These are phyloP conservation scores for Phoma sp. DNA, from an alignment of 2,329 filamentous ascomycete genomes.

Conservation along the genomic window DNA sequence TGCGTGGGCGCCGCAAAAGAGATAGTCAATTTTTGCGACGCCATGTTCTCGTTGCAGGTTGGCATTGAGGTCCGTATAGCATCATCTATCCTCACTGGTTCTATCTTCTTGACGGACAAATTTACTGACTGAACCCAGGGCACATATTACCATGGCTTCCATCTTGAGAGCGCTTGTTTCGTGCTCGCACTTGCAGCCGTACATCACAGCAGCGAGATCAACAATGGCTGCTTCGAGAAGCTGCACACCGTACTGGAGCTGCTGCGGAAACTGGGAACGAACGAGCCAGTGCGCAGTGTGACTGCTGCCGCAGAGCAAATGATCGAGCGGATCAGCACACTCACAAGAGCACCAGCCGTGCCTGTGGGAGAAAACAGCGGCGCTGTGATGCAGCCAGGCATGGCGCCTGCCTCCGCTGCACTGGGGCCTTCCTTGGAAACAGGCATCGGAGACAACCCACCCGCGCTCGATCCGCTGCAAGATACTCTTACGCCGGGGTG, in stretches of 20 bases:
- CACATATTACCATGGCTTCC: constrained; percentile 6
- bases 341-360: neutral
- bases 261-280: neutral
- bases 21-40: constrained; percentile 5
- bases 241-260: constrained; percentile 1
- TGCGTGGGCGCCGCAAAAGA: neutral
- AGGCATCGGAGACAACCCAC: no score
- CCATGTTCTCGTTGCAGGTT: constrained; percentile 7
- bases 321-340: constrained; percentile 1
- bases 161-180: constrained; percentile 14
- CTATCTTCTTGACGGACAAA: neutral
- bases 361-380: no score
- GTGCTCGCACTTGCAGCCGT: constrained; percentile 9
- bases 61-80: neutral
- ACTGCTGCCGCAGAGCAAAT: constrained; percentile 11
- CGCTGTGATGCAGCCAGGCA: no score
- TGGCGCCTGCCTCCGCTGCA: no score
- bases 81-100: no score
- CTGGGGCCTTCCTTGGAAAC: neutral
- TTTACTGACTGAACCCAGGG: neutral
- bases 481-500: neutral
- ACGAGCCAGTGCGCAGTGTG: constrained; percentile 6
- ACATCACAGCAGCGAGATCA: neutral
- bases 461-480: neutral
- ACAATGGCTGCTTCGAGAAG: constrained; percentile 1